phyloP scores from a whole-genome alignment of 208 protist genomes.

The Wallacemonas sp. region DNA sequence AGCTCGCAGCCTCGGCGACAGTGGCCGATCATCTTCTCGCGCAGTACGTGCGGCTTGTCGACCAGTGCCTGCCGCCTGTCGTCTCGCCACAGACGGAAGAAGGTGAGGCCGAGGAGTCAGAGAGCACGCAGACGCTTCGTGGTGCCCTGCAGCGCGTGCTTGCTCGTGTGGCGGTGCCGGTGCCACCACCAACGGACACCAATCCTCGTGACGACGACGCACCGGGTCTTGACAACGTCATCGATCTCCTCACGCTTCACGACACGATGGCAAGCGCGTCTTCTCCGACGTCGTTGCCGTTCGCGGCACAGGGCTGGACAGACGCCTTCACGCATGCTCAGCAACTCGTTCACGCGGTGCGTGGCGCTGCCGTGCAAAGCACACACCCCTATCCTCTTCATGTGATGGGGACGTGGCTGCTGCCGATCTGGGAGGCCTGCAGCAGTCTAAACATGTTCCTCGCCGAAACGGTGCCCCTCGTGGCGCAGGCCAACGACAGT shows the following conservation, averaged over 20 bases:
- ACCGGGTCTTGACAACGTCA: background rate
- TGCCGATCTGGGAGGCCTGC: slow-evolving; percentile 47
- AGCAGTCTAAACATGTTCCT: slow-evolving; percentile 39
- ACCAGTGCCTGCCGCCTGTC: background rate
- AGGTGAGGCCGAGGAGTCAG: background rate
- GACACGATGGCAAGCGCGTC: background rate
- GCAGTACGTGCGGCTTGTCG: background rate
- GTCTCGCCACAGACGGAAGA: background rate
- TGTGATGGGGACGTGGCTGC: slow-evolving; percentile 37
- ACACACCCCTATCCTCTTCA: slow-evolving; percentile 16
- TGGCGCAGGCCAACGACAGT: background rate
- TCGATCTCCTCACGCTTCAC: background rate
- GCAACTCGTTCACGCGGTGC: background rate
- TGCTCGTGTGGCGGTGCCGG: too few relatives aligned
- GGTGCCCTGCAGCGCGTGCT: background rate
- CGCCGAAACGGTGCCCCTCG: slow-evolving; percentile 2
- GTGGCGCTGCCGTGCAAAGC: background rate
- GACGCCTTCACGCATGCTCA: background rate
- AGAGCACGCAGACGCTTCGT: too few relatives aligned
- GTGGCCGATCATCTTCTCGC: background rate
- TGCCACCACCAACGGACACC: too few relatives aligned
- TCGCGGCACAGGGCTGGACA: background rate
- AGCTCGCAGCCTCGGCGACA: background rate
- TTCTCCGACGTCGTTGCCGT: background rate
- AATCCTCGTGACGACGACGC: background rate